Percentiles rank a stretch among this genome's conserved stretches.
Evolutionary conservation across 1,139 yeast species (phyloP).

Genomic region (Kodamaea fungicola): DNA sequence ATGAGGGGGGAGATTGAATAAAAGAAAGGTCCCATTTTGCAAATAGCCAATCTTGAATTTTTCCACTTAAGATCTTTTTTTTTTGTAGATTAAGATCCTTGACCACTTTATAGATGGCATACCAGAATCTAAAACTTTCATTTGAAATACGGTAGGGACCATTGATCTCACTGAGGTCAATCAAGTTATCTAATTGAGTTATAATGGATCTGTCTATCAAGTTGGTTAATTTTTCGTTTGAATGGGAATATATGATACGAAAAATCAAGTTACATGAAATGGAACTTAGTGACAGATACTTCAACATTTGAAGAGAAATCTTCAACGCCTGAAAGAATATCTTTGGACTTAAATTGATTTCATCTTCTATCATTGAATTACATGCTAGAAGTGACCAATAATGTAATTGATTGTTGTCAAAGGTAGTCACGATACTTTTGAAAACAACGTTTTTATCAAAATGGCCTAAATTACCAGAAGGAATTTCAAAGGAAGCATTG

Average conservation of each 20-base stretch:
- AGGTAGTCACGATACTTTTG: conserved; percentile 17
- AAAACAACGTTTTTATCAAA: conserved; percentile 13
- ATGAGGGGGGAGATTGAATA: neutral
- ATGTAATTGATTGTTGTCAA: conserved; percentile 20
- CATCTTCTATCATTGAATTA: conserved; percentile 19
- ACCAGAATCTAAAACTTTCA: conserved; percentile 56
- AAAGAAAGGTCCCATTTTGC: conserved; percentile 33
- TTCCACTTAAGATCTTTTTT: conserved; percentile 5
- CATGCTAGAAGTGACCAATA: conserved; percentile 38
- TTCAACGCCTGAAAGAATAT: conserved; percentile 26
- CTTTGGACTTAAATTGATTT: conserved; percentile 3
- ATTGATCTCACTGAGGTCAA: conserved; percentile 53
- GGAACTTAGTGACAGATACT: conserved; percentile 19
- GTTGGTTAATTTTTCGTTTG: conserved; percentile 11
- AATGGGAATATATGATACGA: conserved; percentile 12
- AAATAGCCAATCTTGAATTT: conserved; percentile 43
- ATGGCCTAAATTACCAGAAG: neutral
- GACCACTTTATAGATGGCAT: conserved; percentile 34
- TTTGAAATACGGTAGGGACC: conserved; percentile 52
- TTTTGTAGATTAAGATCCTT: conserved; percentile 23
- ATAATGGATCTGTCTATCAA: conserved; percentile 35
- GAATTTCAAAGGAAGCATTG: conserved; percentile 7
- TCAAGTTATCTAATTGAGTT: conserved; percentile 44
- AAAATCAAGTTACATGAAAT: conserved; percentile 22
- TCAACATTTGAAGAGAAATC: conserved; percentile 45